These are phyloP conservation scores for Saccharum hybrid DNA, from an alignment of 202 grass and related monocot genomes.

Conservation along the genomic window DNA sequence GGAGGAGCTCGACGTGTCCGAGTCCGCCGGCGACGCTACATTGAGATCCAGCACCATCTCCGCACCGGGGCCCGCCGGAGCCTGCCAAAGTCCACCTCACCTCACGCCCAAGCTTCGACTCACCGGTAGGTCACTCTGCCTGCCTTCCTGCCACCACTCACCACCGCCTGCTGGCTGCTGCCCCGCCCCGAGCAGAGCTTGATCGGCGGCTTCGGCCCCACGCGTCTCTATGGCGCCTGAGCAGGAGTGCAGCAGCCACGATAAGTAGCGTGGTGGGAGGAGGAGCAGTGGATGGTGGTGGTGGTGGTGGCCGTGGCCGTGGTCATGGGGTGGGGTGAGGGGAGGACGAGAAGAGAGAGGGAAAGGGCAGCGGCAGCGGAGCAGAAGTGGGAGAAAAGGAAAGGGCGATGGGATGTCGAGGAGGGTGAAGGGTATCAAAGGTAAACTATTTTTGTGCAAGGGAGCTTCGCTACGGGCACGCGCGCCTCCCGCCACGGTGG, in stretches of 20 bases:
- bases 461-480: slow-evolving; percentile 50
- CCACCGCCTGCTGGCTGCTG: neutral
- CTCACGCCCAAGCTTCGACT: neutral
- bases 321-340: slow-evolving; percentile 31
- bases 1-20: slow-evolving; percentile 65
- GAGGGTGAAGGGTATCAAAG: slow-evolving; percentile 41
- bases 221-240: slow-evolving; percentile 44
- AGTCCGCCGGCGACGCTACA: slow-evolving; percentile 67
- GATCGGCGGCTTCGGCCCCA: neutral
- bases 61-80: slow-evolving; percentile 14
- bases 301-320: slow-evolving; percentile 27
- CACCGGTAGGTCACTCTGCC: neutral
- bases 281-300: slow-evolving; percentile 17
- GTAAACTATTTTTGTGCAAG: slow-evolving; percentile 58
- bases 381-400: slow-evolving; percentile 45
- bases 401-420: slow-evolving; percentile 50
- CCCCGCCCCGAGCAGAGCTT: neutral
- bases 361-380: neutral
- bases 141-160: neutral
- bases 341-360: slow-evolving; percentile 32
- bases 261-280: slow-evolving; percentile 16
- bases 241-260: slow-evolving; percentile 2
- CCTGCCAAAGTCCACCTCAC: neutral
- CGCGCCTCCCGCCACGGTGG: neutral
- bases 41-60: slow-evolving; percentile 97